Percentiles rank a stretch among this genome's conserved stretches.
These are phyloP conservation scores for Filosporella fistucella DNA, from an alignment of 495 filamentous ascomycete genomes.

Conservation along the genomic window DNA sequence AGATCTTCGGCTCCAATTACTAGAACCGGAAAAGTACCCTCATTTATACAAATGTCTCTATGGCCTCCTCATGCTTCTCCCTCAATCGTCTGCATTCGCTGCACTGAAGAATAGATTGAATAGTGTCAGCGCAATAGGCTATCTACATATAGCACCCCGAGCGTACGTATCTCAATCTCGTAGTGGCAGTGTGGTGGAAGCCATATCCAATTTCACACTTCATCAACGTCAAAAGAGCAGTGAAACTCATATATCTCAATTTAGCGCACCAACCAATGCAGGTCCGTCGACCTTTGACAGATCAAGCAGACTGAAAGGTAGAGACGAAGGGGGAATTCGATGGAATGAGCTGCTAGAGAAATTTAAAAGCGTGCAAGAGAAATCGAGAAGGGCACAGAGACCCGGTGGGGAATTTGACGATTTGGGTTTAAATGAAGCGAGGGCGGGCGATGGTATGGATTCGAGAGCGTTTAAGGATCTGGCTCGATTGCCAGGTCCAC, in stretches of 20 bases:
- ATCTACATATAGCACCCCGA: slow-evolving; percentile 80
- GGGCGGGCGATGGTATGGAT: slow-evolving; percentile 30
- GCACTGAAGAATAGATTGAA: slow-evolving; percentile 95
- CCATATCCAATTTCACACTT: slow-evolving; percentile 30
- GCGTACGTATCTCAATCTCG: slow-evolving; percentile 58
- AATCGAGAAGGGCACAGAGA: slow-evolving; percentile 48
- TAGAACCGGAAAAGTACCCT: slow-evolving; percentile 96
- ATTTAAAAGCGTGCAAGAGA: slow-evolving; percentile 86
- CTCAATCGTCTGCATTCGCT: slow-evolving; percentile 94
- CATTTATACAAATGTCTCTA: slow-evolving; percentile 98
- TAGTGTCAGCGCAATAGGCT: slow-evolving; percentile 93
- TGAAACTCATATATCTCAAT: slow-evolving; percentile 22
- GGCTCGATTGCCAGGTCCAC: slow-evolving; percentile 26
- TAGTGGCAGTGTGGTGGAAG: slow-evolving; percentile 36
- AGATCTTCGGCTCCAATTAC: slow-evolving; percentile 93
- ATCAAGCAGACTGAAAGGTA: slow-evolving; percentile 73
- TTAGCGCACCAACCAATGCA: slow-evolving; percentile 42
- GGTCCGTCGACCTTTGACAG: slow-evolving; percentile 62
- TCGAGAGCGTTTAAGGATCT: slow-evolving; percentile 40
- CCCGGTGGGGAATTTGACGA: slow-evolving; percentile 23
- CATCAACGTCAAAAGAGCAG: slow-evolving; percentile 25
- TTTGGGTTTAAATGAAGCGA: slow-evolving; percentile 34
- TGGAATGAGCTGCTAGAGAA: slow-evolving; percentile 97
- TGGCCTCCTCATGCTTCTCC: slow-evolving; percentile 94
- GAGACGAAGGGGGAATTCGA: slow-evolving; percentile 78